These are phyloP conservation scores for Polytrichum commune DNA, from an alignment of 225 moss, liverwort and hornwort genomes.

Conservation along the genomic window DNA sequence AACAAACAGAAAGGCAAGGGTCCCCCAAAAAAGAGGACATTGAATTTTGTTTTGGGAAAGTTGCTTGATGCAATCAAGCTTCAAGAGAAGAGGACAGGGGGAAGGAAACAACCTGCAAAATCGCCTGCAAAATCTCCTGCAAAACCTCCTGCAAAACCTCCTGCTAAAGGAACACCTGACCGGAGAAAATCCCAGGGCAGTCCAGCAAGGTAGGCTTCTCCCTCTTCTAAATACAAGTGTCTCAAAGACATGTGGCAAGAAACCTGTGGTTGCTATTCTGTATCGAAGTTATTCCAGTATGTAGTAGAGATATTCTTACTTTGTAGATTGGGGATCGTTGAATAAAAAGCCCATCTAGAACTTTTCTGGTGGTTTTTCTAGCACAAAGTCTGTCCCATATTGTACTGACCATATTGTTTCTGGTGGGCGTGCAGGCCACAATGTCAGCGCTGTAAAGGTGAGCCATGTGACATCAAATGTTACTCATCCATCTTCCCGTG, in stretches of 20 bases:
- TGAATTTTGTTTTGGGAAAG: conserved; percentile 31
- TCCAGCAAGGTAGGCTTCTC: conserved; percentile 31
- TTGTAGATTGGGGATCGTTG: no score
- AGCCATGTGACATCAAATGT: conserved; percentile 6
- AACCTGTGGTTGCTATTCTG: no score
- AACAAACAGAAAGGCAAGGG: conserved; percentile 29
- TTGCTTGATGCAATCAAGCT: conserved; percentile 31
- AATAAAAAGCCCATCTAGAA: no score
- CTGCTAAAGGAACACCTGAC: conserved; percentile 24
- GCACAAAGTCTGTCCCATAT: no score
- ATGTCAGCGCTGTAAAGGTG: conserved; percentile 65
- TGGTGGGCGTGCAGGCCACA: conserved; percentile 39
- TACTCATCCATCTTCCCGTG: no score
- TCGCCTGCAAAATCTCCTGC: not conserved
- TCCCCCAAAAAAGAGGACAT: conserved; percentile 20
- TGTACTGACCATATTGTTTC: conserved; percentile 3
- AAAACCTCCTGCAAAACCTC: conserved; percentile 43
- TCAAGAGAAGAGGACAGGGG: conserved; percentile 44
- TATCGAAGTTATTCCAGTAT: no score
- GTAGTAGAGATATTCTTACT: no score
- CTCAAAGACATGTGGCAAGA: conserved; percentile 3
- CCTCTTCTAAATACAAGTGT: not conserved
- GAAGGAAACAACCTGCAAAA: conserved; percentile 32
- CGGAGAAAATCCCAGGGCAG: conserved; percentile 29
- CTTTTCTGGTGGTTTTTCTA: no score